phyloP scores from a whole-genome alignment of 495 filamentous ascomycete species.

The Trypethelium eluteriae region DNA sequence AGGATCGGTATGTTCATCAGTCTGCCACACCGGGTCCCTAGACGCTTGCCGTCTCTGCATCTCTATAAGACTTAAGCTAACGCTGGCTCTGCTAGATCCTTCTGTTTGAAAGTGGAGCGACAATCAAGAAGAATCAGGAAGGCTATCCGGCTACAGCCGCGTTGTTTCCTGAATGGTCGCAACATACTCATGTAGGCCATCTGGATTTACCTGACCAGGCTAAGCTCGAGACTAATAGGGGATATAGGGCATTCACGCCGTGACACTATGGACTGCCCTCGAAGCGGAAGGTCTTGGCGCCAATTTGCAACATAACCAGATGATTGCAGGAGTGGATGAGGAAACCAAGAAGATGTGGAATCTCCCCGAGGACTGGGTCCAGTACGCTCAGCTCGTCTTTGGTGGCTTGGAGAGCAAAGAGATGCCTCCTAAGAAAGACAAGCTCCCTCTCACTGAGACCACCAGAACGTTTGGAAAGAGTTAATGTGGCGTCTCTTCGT shows the following conservation, averaged over 20 bases:
- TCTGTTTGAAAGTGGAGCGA: slow-evolving; percentile 54
- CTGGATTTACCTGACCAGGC: background rate
- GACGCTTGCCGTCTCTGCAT: too few relatives aligned
- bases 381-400: slow-evolving; percentile 41
- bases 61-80: background rate
- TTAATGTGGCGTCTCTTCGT: background rate
- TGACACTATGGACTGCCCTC: slow-evolving; percentile 56
- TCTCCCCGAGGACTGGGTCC: slow-evolving; percentile 51
- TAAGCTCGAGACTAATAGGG: background rate
- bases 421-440: slow-evolving; percentile 41
- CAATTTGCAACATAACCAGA: slow-evolving; percentile 71
- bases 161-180: slow-evolving; percentile 54
- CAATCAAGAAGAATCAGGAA: slow-evolving; percentile 45
- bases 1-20: slow-evolving; percentile 42
- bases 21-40: background rate
- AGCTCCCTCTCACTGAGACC: slow-evolving; percentile 21
- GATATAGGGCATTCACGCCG: slow-evolving; percentile 56
- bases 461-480: slow-evolving; percentile 6
- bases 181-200: slow-evolving; percentile 40
- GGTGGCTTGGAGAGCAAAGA: slow-evolving; percentile 35
- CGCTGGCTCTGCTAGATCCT: slow-evolving; percentile 39
- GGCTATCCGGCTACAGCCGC: slow-evolving; percentile 52
- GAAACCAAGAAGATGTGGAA: slow-evolving; percentile 52
- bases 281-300: slow-evolving; percentile 63
- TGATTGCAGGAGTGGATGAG: slow-evolving; percentile 53